These are phyloP conservation scores for Pythium apleroticum DNA, from an alignment of 352 stramenopile genomes.

Conservation along the genomic window DNA sequence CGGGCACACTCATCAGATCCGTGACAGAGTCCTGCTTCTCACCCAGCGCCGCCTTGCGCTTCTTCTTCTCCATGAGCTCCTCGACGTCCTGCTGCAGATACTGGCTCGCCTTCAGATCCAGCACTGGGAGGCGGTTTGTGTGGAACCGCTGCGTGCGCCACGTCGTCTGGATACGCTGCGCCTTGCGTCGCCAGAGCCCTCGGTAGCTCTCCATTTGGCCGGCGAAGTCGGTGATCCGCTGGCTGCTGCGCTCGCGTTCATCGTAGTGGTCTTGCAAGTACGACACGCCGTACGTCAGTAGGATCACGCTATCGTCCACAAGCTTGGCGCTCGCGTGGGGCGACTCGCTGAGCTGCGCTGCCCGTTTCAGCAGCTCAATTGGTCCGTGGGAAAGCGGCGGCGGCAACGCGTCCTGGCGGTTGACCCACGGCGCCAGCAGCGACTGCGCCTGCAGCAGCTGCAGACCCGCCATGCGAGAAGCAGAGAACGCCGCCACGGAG, in stretches of 20 bases:
- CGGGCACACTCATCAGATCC: constrained; percentile 14
- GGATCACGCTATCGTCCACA: constrained; percentile 47
- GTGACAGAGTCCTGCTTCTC: constrained; percentile 15
- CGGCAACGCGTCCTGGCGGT: constrained; percentile 30
- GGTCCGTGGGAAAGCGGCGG: constrained; percentile 27
- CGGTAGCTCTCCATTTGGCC: constrained; percentile 23
- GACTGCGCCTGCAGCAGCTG: constrained; percentile 32
- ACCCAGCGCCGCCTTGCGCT: constrained; percentile 16
- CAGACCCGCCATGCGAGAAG: constrained; percentile 7
- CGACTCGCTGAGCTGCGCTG: constrained; percentile 12
- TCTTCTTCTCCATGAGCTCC: constrained; percentile 23
- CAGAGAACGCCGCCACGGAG: background rate
- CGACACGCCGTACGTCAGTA: constrained; percentile 44
- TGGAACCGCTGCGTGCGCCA: constrained; percentile 51
- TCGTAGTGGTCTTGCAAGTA: constrained; percentile 35
- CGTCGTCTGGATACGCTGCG: constrained; percentile 25
- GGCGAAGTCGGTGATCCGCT: constrained; percentile 9
- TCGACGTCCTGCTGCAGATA: constrained; percentile 45
- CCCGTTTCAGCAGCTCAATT: constrained; percentile 20
- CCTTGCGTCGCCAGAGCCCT: background rate
- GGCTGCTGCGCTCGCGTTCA: background rate
- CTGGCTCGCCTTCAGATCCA: constrained; percentile 38
- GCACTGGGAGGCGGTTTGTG: constrained; percentile 38
- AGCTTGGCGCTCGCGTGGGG: constrained; percentile 23
- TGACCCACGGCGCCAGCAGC: constrained; percentile 26